A percentile compares a stretch with the other conserved stretches of the same genome.
phyloP scores from a whole-genome alignment of 805 yeast genomes.

The Lipomyces starkeyi region DNA sequence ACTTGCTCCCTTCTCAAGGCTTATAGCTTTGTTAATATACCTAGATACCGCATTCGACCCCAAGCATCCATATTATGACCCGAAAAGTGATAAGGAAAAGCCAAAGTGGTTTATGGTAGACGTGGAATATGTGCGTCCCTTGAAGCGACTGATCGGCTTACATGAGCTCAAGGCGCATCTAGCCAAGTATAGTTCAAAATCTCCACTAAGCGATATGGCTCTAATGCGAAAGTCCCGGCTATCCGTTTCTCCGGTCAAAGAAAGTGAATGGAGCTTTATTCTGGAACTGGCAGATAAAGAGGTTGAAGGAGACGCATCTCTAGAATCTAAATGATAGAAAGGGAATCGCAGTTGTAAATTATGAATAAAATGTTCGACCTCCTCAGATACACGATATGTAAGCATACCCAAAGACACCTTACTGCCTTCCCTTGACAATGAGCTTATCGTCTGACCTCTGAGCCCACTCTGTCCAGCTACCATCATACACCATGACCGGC shows the following conservation, averaged over 20 bases:
- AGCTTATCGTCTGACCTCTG: conserved; percentile 65
- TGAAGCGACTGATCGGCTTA: conserved; percentile 53
- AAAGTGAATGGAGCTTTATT: conserved; percentile 51
- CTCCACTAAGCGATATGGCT: conserved; percentile 50
- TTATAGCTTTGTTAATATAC: not conserved
- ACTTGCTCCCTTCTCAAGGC: conserved; percentile 1
- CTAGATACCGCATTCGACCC: conserved; percentile 49
- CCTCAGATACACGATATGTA: too few relatives aligned
- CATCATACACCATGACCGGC: conserved; percentile 72
- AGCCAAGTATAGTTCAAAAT: conserved; percentile 14
- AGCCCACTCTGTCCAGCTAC: conserved; percentile 73
- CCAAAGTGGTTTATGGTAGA: conserved; percentile 67
- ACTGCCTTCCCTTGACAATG: conserved; percentile 53
- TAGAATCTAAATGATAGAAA: not conserved
- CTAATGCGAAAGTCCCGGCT: conserved; percentile 57
- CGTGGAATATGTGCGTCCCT: conserved; percentile 52
- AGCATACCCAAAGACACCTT: not conserved
- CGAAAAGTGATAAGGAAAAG: conserved; percentile 50
- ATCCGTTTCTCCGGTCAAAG: conserved; percentile 58
- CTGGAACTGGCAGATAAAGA: conserved; percentile 46
- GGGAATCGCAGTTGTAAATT: not conserved
- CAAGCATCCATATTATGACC: conserved; percentile 55
- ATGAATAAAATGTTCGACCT: too few relatives aligned
- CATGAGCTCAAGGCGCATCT: conserved; percentile 48
- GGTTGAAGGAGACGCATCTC: conserved; percentile 32